Conservation (phyloP, 2,329 filamentous ascomycete genomes). For the Ophiostoma sp. region DNA sequence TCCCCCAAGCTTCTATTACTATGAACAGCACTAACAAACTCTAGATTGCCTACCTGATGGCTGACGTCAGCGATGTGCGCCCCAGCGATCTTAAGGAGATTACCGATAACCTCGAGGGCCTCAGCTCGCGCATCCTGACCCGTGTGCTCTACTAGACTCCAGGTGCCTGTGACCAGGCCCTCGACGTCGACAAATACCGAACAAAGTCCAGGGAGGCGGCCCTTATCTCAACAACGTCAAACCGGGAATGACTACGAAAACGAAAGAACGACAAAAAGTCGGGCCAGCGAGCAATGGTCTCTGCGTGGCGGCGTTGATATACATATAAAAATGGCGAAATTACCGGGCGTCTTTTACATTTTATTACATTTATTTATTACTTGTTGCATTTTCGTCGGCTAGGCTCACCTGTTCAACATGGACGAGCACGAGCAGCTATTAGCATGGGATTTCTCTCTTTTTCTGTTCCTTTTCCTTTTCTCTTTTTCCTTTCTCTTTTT, state of each 20-base stretch:
- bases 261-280: constrained; percentile 9
- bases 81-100: constrained; percentile 77
- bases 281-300: constrained; percentile 4
- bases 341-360: constrained; percentile 15
- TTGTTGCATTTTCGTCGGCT: background rate
- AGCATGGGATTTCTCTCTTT: background rate
- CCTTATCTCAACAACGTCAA: constrained; percentile 7
- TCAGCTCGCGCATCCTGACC: constrained; percentile 55
- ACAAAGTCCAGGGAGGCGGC: no score
- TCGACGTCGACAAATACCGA: no score
- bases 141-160: constrained; percentile 41
- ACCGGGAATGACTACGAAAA: background rate
- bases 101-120: constrained; percentile 71
- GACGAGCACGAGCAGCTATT: constrained; percentile 19
- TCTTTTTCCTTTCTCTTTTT: background rate
- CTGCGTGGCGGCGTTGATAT: constrained; percentile 15
- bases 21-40: no score
- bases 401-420: constrained; percentile 28
- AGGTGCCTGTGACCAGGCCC: no score
- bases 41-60: constrained; percentile 79
- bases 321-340: constrained; percentile 17
- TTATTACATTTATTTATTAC: constrained; percentile 4
- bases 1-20: no score
- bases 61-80: constrained; percentile 86
- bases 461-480: background rate